Evolutionary conservation across 768 basidiomycete genomes (phyloP), one percentile per base, ranked within the genome.

Genomic region (Lentinula raphanica): DNA sequence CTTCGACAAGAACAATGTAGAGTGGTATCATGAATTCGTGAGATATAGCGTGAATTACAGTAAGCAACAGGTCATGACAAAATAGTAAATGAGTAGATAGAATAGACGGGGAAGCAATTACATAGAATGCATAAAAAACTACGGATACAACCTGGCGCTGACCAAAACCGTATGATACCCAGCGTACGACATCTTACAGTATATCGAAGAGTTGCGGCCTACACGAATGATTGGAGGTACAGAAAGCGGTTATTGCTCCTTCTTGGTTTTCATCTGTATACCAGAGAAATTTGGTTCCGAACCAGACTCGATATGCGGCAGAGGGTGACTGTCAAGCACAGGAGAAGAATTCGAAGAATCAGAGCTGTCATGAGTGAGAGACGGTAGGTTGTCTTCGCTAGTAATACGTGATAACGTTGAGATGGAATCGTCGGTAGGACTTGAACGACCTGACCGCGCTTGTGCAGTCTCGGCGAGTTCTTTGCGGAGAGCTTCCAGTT

Each of bases 401-500:
- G 51, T 39, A 25, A 25, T 8, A 21, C 51, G 51, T 12, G 35
- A 38, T 36, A 53, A 53, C 12, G 32, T 27, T 50, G 31, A 31
- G 17, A 35, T 17, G 21, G 50, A 56, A 15, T 35, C 40, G 54
- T 58, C 66, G n/a, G 69, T 71, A 13, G 87, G 86, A 38, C 80
- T 87, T 3, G 81, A 76, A 12, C 70, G 71, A 0, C 78, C 79
- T 5, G 77, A 86, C 17, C 84, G 83, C 19, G 80, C 74, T 25
- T 73, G 77, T 13, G 75, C 44, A 17, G 28, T 56, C 63, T 92
- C 89, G 2, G 92, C 92, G 29, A 96, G 79, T 65, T 97, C 94
- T 71, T 92, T 94, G 49, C 94, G 86, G 38, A 97, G 71, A 5
- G 88, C 87, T 67, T 96, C 94, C 25, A 97, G 75, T 71, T 97